Conservation (phyloP, 192 early-diverging fungal species). For the Podila epicladia region DNA sequence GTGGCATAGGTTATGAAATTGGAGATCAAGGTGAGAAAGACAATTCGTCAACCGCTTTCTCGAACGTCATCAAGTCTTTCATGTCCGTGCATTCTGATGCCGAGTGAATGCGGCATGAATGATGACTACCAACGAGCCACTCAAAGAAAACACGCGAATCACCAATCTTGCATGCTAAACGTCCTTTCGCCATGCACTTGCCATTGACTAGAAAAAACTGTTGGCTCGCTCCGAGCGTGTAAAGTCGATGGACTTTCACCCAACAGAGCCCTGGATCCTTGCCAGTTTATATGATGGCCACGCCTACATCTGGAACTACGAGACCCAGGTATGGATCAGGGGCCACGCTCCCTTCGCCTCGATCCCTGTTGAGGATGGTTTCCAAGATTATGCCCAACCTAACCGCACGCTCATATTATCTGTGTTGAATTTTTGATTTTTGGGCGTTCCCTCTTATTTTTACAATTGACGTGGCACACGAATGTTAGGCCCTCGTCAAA, state of each 20-base stretch:
- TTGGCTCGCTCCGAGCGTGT: conserved; percentile 91
- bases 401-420: neutral
- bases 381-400: neutral
- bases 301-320: conserved; percentile 98
- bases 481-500: conserved; percentile 85
- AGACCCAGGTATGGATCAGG: conserved; percentile 79
- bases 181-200: neutral
- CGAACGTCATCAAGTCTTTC: neutral
- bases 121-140: neutral
- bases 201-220: conserved; percentile 59
- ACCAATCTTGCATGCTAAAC: neutral
- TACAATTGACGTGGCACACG: conserved; percentile 1
- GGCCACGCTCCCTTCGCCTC: neutral
- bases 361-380: neutral
- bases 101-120: neutral
- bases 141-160: neutral
- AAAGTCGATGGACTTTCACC: conserved; percentile 98
- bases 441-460: neutral
- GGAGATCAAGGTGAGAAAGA: conserved; percentile 45
- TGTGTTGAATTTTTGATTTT: neutral
- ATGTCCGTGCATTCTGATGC: neutral
- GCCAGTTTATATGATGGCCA: conserved; percentile 97
- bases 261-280: conserved; percentile 99
- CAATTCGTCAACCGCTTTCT: neutral
- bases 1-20: conserved; percentile 42